These are phyloP conservation scores for Trametes versicolor DNA, from an alignment of 1,284 basidiomycete genomes.

Conservation along the genomic window DNA sequence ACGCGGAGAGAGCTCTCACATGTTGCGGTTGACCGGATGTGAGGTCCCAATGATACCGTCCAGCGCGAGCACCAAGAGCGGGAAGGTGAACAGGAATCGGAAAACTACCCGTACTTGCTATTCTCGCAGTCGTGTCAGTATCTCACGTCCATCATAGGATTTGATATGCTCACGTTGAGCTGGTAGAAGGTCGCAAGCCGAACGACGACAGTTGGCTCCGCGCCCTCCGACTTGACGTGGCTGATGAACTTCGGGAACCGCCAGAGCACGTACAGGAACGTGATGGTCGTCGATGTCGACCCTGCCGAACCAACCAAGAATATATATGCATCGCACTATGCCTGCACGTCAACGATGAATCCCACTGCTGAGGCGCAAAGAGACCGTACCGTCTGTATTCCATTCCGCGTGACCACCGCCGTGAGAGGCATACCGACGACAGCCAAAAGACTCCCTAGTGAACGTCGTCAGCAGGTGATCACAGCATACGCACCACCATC, in stretches of 20 bases:
- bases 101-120: slow-evolving; percentile 73
- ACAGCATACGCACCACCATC: slow-evolving; percentile 3
- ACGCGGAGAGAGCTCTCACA: slow-evolving; percentile 53
- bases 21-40: slow-evolving; percentile 58
- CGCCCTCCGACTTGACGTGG: slow-evolving; percentile 73
- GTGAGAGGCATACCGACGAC: slow-evolving; percentile 76
- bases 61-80: slow-evolving; percentile 67
- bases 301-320: slow-evolving; percentile 73
- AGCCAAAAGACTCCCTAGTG: slow-evolving; percentile 65
- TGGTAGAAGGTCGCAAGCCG: slow-evolving; percentile 76
- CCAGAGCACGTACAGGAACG: slow-evolving; percentile 72
- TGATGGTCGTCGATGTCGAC: slow-evolving; percentile 68
- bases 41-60: slow-evolving; percentile 61
- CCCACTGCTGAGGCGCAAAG: neutral
- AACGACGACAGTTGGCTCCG: slow-evolving; percentile 73
- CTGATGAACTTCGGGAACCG: slow-evolving; percentile 74
- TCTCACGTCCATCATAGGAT: neutral
- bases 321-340: slow-evolving; percentile 72
- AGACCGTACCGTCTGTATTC: slow-evolving; percentile 60
- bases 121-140: slow-evolving; percentile 19
- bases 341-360: neutral
- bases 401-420: slow-evolving; percentile 61
- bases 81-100: slow-evolving; percentile 74
- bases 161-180: slow-evolving; percentile 65
- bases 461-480: slow-evolving; percentile 25